Evolutionary conservation across 352 stramenopile species (phyloP).

Genomic region (Pythium brassicae): DNA sequence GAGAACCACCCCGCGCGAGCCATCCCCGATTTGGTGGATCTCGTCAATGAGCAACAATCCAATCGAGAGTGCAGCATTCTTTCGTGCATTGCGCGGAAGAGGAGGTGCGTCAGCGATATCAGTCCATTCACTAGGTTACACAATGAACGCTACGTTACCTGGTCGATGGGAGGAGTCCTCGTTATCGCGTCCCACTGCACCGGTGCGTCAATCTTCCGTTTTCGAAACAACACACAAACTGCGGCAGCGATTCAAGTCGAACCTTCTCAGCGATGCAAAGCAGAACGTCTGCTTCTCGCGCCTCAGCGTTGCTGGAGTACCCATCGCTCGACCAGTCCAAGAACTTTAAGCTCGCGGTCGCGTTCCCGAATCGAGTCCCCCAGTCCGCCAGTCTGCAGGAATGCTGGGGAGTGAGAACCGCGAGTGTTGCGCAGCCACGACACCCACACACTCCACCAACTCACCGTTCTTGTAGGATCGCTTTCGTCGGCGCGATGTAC

Average conservation of each 20-base stretch:
- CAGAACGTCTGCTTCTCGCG: conserved; percentile 22
- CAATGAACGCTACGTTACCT: conserved; percentile 12
- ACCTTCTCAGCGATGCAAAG: conserved; percentile 47
- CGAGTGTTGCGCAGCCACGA: no score
- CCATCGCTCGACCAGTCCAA: conserved; percentile 26
- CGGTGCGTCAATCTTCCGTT: neutral
- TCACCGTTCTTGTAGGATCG: conserved; percentile 43
- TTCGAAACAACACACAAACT: neutral
- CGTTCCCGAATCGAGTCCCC: conserved; percentile 27
- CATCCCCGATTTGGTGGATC: conserved; percentile 39
- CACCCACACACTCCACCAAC: neutral
- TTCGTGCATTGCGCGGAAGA: neutral
- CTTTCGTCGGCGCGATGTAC: conserved; percentile 44
- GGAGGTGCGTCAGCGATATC: neutral
- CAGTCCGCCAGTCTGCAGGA: conserved; percentile 28
- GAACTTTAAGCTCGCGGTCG: conserved; percentile 28
- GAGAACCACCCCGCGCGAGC: conserved; percentile 19
- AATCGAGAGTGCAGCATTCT: conserved; percentile 12
- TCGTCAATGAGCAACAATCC: conserved; percentile 34
- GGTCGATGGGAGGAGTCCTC: conserved; percentile 7
- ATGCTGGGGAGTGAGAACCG: no score
- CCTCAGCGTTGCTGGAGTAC: conserved; percentile 6
- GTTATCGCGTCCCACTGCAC: conserved; percentile 37
- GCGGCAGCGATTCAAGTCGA: no score
- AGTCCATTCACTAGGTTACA: neutral